phyloP scores from a whole-genome alignment of 345 rosid genomes.

The Populus nigra region DNA sequence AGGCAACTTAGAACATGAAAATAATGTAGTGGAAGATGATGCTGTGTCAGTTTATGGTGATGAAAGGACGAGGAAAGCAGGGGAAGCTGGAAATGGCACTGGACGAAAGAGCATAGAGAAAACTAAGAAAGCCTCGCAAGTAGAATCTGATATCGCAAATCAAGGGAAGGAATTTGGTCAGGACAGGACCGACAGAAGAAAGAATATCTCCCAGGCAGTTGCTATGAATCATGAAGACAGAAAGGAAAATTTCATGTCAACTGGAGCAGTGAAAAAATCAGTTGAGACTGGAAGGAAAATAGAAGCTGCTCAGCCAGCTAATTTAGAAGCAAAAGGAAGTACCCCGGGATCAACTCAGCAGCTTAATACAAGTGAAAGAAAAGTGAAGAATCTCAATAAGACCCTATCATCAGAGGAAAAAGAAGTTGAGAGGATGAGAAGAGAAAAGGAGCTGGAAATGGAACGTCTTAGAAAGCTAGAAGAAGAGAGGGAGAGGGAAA shows the following conservation, averaged over 20 bases:
- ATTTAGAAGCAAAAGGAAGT: slow-evolving; percentile 31
- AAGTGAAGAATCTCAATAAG: slow-evolving; percentile 32
- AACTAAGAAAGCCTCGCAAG: slow-evolving; percentile 18
- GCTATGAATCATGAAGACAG: slow-evolving; percentile 34
- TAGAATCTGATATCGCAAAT: slow-evolving; percentile 27
- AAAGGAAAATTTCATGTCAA: slow-evolving; percentile 37
- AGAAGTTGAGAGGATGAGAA: slow-evolving; percentile 54
- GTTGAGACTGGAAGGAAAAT: slow-evolving; percentile 33
- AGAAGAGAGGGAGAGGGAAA: slow-evolving; percentile 85
- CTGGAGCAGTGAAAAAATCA: slow-evolving; percentile 31
- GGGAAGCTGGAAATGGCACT: slow-evolving; percentile 22
- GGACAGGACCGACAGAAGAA: slow-evolving; percentile 35
- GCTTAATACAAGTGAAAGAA: slow-evolving; percentile 32
- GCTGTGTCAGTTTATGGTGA: slow-evolving; percentile 15
- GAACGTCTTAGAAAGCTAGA: slow-evolving; percentile 71
- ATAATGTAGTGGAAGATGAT: slow-evolving; percentile 22
- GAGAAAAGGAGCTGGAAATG: slow-evolving; percentile 58
- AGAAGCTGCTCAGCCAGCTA: slow-evolving; percentile 31
- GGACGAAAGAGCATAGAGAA: slow-evolving; percentile 34
- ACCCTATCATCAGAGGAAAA: slow-evolving; percentile 40
- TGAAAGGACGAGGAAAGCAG: slow-evolving; percentile 15
- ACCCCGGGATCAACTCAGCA: slow-evolving; percentile 30
- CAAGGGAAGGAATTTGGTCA: slow-evolving; percentile 32
- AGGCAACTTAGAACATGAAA: slow-evolving; percentile 17
- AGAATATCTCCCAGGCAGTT: slow-evolving; percentile 23